Conservation (phyloP, 257 asterid species). For the Vinca minor region DNA sequence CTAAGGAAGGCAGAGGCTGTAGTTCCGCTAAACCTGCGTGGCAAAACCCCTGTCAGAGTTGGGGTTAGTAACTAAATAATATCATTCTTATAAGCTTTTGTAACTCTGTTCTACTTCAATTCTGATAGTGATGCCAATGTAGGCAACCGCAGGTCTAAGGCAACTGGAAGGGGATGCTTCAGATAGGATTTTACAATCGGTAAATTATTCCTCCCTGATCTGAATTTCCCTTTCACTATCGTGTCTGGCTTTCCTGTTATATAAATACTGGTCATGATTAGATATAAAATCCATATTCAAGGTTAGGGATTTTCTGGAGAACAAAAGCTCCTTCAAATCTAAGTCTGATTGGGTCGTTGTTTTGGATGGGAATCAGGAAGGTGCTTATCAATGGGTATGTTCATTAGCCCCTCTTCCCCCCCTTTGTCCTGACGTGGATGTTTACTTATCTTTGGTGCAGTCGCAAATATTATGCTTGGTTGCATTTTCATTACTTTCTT, state of each 20-base stretch:
- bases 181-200: slow-evolving; percentile 60
- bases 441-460: neutral
- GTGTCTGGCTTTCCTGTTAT: neutral
- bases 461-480: neutral
- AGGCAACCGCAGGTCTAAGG: slow-evolving; percentile 89
- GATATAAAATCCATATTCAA: slow-evolving; percentile 11
- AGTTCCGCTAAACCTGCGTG: slow-evolving; percentile 35
- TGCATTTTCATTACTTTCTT: slow-evolving; percentile 1
- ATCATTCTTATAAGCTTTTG: too few relatives aligned
- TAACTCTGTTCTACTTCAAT: neutral
- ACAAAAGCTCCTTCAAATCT: slow-evolving; percentile 38
- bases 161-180: slow-evolving; percentile 45
- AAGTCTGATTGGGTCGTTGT: slow-evolving; percentile 50
- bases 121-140: slow-evolving; percentile 7
- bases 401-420: neutral
- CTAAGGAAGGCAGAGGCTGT: slow-evolving; percentile 42
- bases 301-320: slow-evolving; percentile 50
- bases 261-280: neutral
- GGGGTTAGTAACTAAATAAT: slow-evolving; percentile 41
- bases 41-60: slow-evolving; percentile 52
- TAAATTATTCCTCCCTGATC: slow-evolving; percentile 18
- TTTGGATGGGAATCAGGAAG: slow-evolving; percentile 62
- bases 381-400: slow-evolving; percentile 72
- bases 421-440: neutral
- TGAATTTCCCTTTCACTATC: neutral